Base-by-base conservation (phyloP, 805 yeast species). In the Pichia membranifaciens region DNA sequence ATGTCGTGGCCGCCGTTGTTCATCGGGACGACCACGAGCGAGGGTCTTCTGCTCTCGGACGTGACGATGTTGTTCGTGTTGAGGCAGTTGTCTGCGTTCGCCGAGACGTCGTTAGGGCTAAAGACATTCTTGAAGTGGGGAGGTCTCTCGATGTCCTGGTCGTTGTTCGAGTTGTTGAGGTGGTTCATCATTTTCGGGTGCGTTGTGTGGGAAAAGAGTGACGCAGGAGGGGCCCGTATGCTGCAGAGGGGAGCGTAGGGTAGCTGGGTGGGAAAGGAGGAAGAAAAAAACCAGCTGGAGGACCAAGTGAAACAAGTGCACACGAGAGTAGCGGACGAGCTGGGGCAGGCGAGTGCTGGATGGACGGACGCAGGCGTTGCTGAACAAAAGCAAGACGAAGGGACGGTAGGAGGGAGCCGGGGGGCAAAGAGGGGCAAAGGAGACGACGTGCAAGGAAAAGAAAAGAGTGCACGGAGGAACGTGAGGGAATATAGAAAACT, bases 161-260 rank as follows among this genome's bases (percentile, higher is more conserved):
- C 69, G 47, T 68, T 66, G 45, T 66, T 65, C 18, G 69, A 58
- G 50, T 70, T 67, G 48, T 71, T 68, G 31, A 65, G 44, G 46
- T 67, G 73, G 51, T 60, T 67, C 73, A 70, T 70, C 15, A 55
- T 62, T n/a, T 5, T 16, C 33, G 7, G n/a, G 29, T 25, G 29
- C 10, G 29, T 10, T 7, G 10, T 8, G 29, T 7, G 29, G 29
- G 10, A 8, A 25, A 16, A 7, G 17, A 33, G 9, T 13, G 5
- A 10, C 29, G 10, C 10, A 17, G 6, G 37, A 23, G n/a, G 18
- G n/a, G n/a, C n/a, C n/a, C n/a, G n/a, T n/a, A n/a, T n/a, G n/a
- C n/a, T 34, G 17, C 20, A 38, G 22, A 17, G 23, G 12, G 22
- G 17, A 38, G 25, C 17, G 31, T 6, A n/a, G 5, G 22, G 41